Evolutionary conservation across 495 filamentous ascomycete species (phyloP).

Genomic region (Letharia lupina): DNA sequence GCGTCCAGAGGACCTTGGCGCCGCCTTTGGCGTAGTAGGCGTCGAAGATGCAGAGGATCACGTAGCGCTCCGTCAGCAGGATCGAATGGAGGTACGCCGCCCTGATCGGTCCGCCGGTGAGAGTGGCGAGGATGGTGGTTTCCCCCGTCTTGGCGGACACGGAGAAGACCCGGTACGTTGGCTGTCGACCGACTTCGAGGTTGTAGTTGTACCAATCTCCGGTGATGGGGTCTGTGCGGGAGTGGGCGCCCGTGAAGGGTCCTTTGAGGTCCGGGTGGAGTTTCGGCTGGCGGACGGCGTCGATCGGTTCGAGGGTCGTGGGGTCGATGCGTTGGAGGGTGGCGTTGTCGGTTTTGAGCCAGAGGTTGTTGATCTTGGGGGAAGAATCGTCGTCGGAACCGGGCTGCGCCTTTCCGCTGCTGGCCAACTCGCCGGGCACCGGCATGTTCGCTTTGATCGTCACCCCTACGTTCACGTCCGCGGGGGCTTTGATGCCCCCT

Average conservation of each 20-base stretch:
- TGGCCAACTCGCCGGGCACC: background rate
- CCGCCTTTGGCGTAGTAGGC: constrained; percentile 43
- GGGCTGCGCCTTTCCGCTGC: background rate
- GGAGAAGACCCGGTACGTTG: constrained; percentile 59
- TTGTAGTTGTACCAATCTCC: constrained; percentile 78
- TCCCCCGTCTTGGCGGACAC: constrained; percentile 51
- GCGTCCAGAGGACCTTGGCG: constrained; percentile 42
- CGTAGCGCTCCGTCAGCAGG: constrained; percentile 54
- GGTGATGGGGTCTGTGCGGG: constrained; percentile 58
- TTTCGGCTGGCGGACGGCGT: constrained; percentile 43
- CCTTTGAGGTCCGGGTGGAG: constrained; percentile 63
- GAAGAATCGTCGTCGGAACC: constrained; percentile 22
- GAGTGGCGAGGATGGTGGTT: constrained; percentile 62
- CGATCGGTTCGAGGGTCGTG: constrained; percentile 61
- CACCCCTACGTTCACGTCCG: constrained; percentile 16
- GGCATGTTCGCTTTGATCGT: constrained; percentile 21
- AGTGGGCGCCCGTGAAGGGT: constrained; percentile 54
- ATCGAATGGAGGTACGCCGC: constrained; percentile 68
- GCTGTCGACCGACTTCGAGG: constrained; percentile 38
- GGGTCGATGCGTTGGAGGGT: constrained; percentile 54
- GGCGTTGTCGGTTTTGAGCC: constrained; percentile 52
- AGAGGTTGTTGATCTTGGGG: constrained; percentile 40
- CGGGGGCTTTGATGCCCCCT: background rate
- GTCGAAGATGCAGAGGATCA: constrained; percentile 60
- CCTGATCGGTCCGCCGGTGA: constrained; percentile 37